phyloP scores from a whole-genome alignment of 805 yeast species.

The Hanseniaspora pseudoguilliermondii region DNA sequence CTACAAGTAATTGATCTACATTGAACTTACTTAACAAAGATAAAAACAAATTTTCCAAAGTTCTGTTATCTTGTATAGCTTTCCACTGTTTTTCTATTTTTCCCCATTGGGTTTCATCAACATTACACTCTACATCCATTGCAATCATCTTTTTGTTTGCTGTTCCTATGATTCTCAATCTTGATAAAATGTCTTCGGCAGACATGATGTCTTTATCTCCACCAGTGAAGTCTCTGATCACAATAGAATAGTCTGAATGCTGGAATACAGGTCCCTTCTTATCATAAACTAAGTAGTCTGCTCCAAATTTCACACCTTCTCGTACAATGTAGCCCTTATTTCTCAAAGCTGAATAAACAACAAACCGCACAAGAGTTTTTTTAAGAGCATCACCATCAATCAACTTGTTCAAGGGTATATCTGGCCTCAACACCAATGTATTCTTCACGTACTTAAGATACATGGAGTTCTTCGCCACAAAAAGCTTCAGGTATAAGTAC shows the following conservation, averaged over 20 bases:
- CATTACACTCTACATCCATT: slow-evolving; percentile 50
- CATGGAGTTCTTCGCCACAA: not conserved
- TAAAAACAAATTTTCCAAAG: not conserved
- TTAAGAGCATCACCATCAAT: not conserved
- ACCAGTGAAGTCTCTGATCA: slow-evolving; percentile 26
- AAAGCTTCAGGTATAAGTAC: slow-evolving; percentile 12
- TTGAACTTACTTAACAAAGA: slow-evolving; percentile 14
- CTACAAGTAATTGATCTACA: slow-evolving; percentile 54
- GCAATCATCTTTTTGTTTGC: slow-evolving; percentile 70
- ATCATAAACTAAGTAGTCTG: slow-evolving; percentile 62
- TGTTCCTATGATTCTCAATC: slow-evolving; percentile 72
- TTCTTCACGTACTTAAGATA: slow-evolving; percentile 1
- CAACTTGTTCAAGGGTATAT: slow-evolving; percentile 11
- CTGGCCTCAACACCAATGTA: slow-evolving; percentile 1
- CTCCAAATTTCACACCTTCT: slow-evolving; percentile 83
- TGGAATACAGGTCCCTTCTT: slow-evolving; percentile 89
- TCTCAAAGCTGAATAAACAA: not conserved
- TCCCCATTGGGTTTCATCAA: slow-evolving; percentile 23
- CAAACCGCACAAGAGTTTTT: not conserved
- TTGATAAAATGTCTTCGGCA: slow-evolving; percentile 48
- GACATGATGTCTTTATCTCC: not conserved
- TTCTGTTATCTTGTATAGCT: not conserved
- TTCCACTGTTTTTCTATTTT: slow-evolving; percentile 17
- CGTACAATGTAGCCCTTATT: slow-evolving; percentile 82
- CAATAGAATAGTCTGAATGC: slow-evolving; percentile 78